Conservation (phyloP, 768 basidiomycete species). For the Pholiota conissans region DNA sequence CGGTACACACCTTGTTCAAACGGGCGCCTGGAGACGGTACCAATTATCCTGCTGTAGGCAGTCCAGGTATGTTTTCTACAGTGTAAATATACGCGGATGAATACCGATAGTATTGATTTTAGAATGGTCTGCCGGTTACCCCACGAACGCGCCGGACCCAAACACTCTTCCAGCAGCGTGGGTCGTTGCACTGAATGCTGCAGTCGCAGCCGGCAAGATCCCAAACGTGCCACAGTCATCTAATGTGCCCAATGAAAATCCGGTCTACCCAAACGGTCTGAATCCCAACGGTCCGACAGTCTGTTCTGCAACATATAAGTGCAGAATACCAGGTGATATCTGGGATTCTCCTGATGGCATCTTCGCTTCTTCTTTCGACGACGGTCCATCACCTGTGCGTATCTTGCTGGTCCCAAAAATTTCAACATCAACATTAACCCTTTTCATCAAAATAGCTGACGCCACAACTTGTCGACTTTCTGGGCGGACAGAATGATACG, state of each 20-base stretch:
- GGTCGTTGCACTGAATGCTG: conserved; percentile 68
- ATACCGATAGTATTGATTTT: background rate
- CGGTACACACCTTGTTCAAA: conserved; percentile 61
- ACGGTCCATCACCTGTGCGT: conserved; percentile 62
- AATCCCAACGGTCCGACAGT: conserved; percentile 50
- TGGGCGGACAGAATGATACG: conserved; percentile 60
- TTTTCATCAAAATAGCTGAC: conserved; percentile 32
- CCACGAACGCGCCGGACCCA: conserved; percentile 47
- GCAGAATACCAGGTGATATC: conserved; percentile 57
- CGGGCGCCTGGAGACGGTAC: conserved; percentile 51
- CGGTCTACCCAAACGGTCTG: conserved; percentile 44
- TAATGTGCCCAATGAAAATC: conserved; percentile 33
- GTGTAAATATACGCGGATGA: background rate
- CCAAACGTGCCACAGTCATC: conserved; percentile 63
- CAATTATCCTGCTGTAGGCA: conserved; percentile 56
- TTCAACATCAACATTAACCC: background rate
- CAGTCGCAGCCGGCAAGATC: conserved; percentile 69
- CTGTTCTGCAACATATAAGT: conserved; percentile 80
- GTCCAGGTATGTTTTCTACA: conserved; percentile 43
- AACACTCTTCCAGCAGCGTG: conserved; percentile 62
- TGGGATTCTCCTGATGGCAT: conserved; percentile 77
- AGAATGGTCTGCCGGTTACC: conserved; percentile 70
- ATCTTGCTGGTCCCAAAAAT: background rate
- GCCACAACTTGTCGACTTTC: conserved; percentile 59
- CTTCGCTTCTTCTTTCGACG: conserved; percentile 74